Base-by-base conservation (phyloP, 805 yeast genomes). In the Hanseniaspora singularis region DNA sequence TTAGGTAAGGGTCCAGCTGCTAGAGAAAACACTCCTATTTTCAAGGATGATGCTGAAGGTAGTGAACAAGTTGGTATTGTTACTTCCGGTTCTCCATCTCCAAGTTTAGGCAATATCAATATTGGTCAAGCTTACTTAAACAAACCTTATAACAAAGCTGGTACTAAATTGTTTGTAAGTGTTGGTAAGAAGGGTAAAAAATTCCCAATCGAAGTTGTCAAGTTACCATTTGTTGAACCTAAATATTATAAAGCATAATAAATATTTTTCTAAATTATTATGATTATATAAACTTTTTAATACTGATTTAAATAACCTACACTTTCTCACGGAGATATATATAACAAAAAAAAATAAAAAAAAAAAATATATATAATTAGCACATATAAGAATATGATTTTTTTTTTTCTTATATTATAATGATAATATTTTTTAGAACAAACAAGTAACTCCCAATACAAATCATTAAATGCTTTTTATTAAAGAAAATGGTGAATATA, bases 51-150 rank as follows among this genome's bases (percentile, higher is more conserved):
- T n/a, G 75, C 72, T 23, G 78, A 78, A 19, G 66, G 69, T 26
- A 68, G 69, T 30, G 77, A 60, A 71, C 79, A 39, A 72, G 81
- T 60, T 49, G 71, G 64, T 53, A 59, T 50, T 51, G 78, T 65
- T 7, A 76, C 82, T 2, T 74, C 80, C 1, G 84, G 84, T 10
- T 67, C 74, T 58, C 71, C 72, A 60, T 78, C 74, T 60, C 97
- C 70, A 69, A 85, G 67, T 56, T 77, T 63, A 66, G 81, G 53
- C 71, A 81, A 57, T 69, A 62, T 82, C 46, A 92, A 92, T 59
- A 81, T 92, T 49, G 96, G 94, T 19, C 96, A 88, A 73, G 95
- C 82, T 9, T 92, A 85, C 64, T 72, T 92, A 23, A 72, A 82
- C 51, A 78, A 83, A 56, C 77, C 75, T 2, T 70, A 67, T 55